Evolutionary conservation across 176 grass and related monocot species (phyloP).

Genomic region (Alloteropsis semialata): DNA sequence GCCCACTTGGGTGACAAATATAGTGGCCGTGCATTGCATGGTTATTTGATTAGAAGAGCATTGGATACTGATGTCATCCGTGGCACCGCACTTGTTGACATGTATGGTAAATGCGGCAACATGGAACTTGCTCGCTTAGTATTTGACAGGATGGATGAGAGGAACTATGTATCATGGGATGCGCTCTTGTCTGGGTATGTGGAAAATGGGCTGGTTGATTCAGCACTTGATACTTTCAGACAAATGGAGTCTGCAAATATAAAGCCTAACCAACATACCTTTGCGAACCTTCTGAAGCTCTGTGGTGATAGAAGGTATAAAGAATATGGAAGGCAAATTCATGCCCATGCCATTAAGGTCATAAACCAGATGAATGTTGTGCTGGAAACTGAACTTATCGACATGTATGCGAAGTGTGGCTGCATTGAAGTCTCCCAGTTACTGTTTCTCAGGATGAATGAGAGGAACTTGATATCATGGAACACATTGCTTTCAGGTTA

Average conservation of each 20-base stretch:
- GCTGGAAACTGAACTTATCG: slow-evolving; percentile 53
- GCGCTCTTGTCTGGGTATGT: slow-evolving; percentile 55
- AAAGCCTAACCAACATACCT: slow-evolving; percentile 56
- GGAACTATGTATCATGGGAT: slow-evolving; percentile 57
- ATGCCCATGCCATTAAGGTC: slow-evolving; percentile 39
- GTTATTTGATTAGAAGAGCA: slow-evolving; percentile 50
- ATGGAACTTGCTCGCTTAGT: slow-evolving; percentile 33
- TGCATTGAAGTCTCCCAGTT: slow-evolving; percentile 43
- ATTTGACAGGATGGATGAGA: slow-evolving; percentile 51
- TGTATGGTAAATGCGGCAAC: slow-evolving; percentile 46
- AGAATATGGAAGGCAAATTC: slow-evolving; percentile 52
- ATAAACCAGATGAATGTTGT: slow-evolving; percentile 50
- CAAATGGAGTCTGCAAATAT: slow-evolving; percentile 38
- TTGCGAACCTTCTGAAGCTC: slow-evolving; percentile 47
- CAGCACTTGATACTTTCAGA: slow-evolving; percentile 37
- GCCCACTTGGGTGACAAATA: slow-evolving; percentile 47
- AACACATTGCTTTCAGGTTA: slow-evolving; percentile 47
- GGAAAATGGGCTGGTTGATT: slow-evolving; percentile 39
- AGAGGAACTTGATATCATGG: slow-evolving; percentile 52
- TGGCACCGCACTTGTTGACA: slow-evolving; percentile 45
- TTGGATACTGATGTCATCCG: slow-evolving; percentile 56
- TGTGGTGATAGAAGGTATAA: slow-evolving; percentile 34
- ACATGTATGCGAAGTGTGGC: slow-evolving; percentile 63
- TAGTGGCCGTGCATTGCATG: slow-evolving; percentile 48
- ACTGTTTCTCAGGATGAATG: slow-evolving; percentile 56